A percentile compares a stretch with the other conserved stretches of the same genome.
Conservation (phyloP, 257 asterid species). For the Asclepias syriaca region DNA sequence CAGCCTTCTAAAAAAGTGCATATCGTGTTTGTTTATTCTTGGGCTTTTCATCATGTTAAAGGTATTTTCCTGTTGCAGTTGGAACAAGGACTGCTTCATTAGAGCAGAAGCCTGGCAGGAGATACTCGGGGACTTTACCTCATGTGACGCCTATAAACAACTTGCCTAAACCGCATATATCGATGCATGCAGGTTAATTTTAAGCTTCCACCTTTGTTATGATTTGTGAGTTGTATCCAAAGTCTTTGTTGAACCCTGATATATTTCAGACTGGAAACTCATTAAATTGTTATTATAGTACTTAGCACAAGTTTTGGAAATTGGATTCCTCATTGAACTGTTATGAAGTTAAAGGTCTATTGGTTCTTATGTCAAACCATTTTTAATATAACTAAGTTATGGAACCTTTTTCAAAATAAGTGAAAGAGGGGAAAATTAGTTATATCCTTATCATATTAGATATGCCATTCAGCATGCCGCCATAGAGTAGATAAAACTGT, state of each 20-base stretch:
- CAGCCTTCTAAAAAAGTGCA: constrained; percentile 56
- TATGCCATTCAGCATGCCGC: too few relatives aligned
- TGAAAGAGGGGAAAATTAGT: too few relatives aligned
- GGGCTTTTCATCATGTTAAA: constrained; percentile 1
- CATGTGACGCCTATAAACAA: constrained; percentile 35
- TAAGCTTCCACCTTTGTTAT: neutral
- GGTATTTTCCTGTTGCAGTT: constrained; percentile 29
- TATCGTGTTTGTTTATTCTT: constrained; percentile 13
- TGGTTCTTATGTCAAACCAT: too few relatives aligned
- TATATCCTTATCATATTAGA: too few relatives aligned
- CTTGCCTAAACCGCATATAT: constrained; percentile 41
- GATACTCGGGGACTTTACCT: constrained; percentile 14
- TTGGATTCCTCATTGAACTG: too few relatives aligned
- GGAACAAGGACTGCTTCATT: constrained; percentile 19
- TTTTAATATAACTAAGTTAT: too few relatives aligned
- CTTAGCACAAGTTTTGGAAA: too few relatives aligned
- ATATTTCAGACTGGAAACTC: neutral
- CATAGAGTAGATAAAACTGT: neutral
- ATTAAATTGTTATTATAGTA: neutral
- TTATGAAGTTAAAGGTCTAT: too few relatives aligned
- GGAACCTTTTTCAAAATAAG: too few relatives aligned
- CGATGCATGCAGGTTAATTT: constrained; percentile 41
- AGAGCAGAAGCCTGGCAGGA: constrained; percentile 20
- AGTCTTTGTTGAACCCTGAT: neutral
- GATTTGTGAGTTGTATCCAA: neutral